Percentiles rank a stretch among this genome's conserved stretches.
Evolutionary conservation across 2,329 filamentous ascomycete species (phyloP).

Genomic region (Nigrospora sphaerica): DNA sequence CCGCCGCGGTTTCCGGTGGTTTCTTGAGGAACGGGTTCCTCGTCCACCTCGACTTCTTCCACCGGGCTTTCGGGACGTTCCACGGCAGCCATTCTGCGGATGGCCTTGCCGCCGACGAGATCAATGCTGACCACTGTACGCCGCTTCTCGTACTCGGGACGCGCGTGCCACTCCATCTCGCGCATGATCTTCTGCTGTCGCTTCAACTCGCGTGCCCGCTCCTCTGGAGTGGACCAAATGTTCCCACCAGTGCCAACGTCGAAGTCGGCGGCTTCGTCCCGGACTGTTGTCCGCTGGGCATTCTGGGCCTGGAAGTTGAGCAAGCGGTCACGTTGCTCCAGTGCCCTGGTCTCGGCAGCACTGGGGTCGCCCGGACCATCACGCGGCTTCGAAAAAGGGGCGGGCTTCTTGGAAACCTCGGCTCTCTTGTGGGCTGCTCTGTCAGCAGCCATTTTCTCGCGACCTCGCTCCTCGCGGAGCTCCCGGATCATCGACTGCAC

Average conservation of each 20-base stretch:
- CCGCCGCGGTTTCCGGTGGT: constrained; percentile 24
- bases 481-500: constrained; percentile 81
- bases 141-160: constrained; percentile 84
- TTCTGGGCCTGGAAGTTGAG: constrained; percentile 82
- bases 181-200: constrained; percentile 76
- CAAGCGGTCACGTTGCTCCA: constrained; percentile 73
- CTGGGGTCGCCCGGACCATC: constrained; percentile 27
- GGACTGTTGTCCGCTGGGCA: constrained; percentile 72
- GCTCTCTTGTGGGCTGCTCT: constrained; percentile 61
- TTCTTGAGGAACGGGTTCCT: constrained; percentile 18
- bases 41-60: constrained; percentile 23
- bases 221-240: constrained; percentile 79
- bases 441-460: constrained; percentile 78
- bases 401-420: constrained; percentile 54
- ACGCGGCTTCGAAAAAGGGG: constrained; percentile 49
- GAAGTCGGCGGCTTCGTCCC: constrained; percentile 72
- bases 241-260: constrained; percentile 50
- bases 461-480: constrained; percentile 76
- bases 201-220: constrained; percentile 76
- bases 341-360: constrained; percentile 60
- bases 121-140: constrained; percentile 81
- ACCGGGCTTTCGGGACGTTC: constrained; percentile 51
- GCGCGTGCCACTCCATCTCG: constrained; percentile 80
- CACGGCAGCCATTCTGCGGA: constrained; percentile 60
- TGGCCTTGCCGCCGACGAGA: constrained; percentile 68